These are phyloP conservation scores for Neonectria ditissima DNA, from an alignment of 2,329 filamentous ascomycete species.

Conservation along the genomic window DNA sequence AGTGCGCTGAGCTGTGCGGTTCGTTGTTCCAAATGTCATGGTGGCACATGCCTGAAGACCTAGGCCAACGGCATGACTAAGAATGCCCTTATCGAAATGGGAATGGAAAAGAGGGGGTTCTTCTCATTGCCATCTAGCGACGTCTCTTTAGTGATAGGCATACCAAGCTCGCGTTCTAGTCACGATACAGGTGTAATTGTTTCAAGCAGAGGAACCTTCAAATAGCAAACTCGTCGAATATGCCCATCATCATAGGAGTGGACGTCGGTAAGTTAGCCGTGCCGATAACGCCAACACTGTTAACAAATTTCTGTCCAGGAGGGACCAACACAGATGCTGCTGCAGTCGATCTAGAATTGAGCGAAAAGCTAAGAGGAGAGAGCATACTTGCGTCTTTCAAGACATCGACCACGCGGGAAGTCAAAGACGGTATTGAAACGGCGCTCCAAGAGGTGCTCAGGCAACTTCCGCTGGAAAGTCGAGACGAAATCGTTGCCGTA, in stretches of 20 bases:
- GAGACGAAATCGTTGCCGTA: constrained; percentile 14
- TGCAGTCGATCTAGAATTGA: constrained; percentile 17
- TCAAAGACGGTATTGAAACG: constrained; percentile 5
- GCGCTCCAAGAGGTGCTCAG: constrained; percentile 5
- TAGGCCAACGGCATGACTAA: not conserved
- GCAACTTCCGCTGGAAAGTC: not conserved
- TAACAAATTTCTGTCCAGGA: not conserved
- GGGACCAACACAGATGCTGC: constrained; percentile 26
- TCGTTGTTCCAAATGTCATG: not conserved
- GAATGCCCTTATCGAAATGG: not conserved
- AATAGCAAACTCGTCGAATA: not conserved
- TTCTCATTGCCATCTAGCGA: not conserved
- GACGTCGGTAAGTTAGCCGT: constrained; percentile 18
- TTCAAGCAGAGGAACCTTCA: not conserved
- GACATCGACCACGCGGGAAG: constrained; percentile 15
- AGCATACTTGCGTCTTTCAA: constrained; percentile 18
- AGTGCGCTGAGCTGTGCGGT: not conserved
- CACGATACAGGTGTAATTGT: not conserved
- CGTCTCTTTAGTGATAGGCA: not conserved
- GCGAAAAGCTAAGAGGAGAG: not conserved
- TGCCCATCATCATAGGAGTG: constrained; percentile 27
- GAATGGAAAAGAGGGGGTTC: not conserved
- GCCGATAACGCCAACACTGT: fast-evolving
- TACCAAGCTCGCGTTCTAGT: not conserved
- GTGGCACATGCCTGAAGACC: not conserved